Base-by-base conservation (phyloP, 202 grass and related monocot genomes). In the Zoysia matrella region DNA sequence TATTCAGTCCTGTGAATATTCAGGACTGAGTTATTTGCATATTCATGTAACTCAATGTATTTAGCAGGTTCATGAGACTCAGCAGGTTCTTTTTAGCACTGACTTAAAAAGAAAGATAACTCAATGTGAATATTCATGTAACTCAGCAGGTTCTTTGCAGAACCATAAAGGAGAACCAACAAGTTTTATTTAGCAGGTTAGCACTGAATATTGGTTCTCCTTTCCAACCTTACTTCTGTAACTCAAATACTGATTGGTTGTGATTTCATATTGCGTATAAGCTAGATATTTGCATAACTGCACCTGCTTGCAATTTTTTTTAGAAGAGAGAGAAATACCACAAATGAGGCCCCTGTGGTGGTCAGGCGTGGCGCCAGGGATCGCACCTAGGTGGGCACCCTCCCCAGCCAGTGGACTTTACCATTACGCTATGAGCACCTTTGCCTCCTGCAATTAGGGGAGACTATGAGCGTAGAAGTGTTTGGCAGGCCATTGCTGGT, bases 141-240 rank as follows among this genome's bases (percentile, higher is more conserved):
- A 30, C 22, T 30, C 22, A 30, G 22, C 22, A 30, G 22, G 22
- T 30, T 30, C 22, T 30, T 30, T 30, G 22, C 22, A 30, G 22
- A 30, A 30, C 22, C 22, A 30, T 30, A 30, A 30, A 57, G 5
- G 5, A 47, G 5, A 47, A 47, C 5, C 4, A 22, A 68, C 52
- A 82, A 77, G 73, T 55, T 69, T 73, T 45, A 80, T 18, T 36
- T 69, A 86, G 40, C 74, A 86, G 63, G 75, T 87, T 84, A 76
- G 71, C 50, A 75, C 58, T 79, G 30, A 86, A 81, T 52, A 67
- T 80, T 52, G 63, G 55, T 80, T 50, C 73, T 72, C 9, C 14
- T 58, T 67, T 74, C 60, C 50, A 72, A 71, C 51, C 11, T 72
- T 53, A 71, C 36, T 71, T 52, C 57, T 85, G 11, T 8, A 76